Evolutionary conservation across 2,329 filamentous ascomycete species (phyloP).

Genomic region (Daldinia sp.): DNA sequence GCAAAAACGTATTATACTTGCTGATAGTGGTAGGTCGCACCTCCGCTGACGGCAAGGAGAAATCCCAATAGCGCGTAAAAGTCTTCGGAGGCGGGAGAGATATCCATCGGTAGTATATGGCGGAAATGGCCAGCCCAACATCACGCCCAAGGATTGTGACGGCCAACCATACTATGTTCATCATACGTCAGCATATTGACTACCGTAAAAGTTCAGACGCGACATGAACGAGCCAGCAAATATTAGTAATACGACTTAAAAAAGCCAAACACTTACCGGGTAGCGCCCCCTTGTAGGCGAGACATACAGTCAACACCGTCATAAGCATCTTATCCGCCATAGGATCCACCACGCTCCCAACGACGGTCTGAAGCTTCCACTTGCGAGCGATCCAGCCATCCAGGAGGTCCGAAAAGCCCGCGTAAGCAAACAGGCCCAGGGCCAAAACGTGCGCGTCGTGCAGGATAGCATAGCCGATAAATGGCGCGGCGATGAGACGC

Average conservation of each 20-base stretch:
- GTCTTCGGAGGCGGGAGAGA: slow-evolving; percentile 94
- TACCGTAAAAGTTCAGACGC: neutral
- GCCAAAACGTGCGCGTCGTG: slow-evolving; percentile 84
- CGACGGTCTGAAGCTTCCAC: slow-evolving; percentile 91
- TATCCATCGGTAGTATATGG: slow-evolving; percentile 96
- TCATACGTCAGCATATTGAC: slow-evolving; percentile 14
- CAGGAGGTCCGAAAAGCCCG: slow-evolving; percentile 89
- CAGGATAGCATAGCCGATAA: slow-evolving; percentile 89
- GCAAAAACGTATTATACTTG: slow-evolving; percentile 94
- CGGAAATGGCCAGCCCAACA: slow-evolving; percentile 82
- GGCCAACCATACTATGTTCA: slow-evolving; percentile 79
- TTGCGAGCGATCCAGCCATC: slow-evolving; percentile 93
- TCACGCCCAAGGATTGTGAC: slow-evolving; percentile 92
- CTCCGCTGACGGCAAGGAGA: slow-evolving; percentile 88
- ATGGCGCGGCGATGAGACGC: slow-evolving; percentile 83
- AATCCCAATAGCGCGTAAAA: slow-evolving; percentile 94
- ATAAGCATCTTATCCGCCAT: slow-evolving; percentile 98
- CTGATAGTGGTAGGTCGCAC: slow-evolving; percentile 86
- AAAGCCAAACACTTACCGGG: slow-evolving; percentile 68
- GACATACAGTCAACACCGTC: slow-evolving; percentile 88
- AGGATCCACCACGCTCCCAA: slow-evolving; percentile 93
- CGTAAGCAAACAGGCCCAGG: slow-evolving; percentile 89
- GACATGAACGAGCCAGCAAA: neutral
- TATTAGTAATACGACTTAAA: neutral
- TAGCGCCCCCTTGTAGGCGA: slow-evolving; percentile 84